Evolutionary conservation across 2,329 filamentous ascomycete genomes (phyloP), one percentile per base, ranked within the genome.

Genomic region (Diaporthe sp.): DNA sequence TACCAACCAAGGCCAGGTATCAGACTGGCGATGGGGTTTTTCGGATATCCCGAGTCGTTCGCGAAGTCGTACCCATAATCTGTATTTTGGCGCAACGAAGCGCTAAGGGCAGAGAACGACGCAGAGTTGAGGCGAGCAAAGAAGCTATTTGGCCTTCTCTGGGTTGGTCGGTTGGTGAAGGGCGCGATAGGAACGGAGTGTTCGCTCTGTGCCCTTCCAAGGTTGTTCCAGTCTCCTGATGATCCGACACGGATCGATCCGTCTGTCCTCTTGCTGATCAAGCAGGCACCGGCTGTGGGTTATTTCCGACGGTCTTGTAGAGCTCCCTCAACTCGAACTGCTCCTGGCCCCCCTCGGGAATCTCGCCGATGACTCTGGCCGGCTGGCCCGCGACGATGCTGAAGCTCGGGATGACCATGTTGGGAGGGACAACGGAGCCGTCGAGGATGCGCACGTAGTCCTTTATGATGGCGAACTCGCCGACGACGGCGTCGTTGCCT

Each of bases 391-490:
- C 96, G n/a, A 99, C 95, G 72, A 98, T 91, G 72, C 93, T 96
- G 82, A 97, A 97, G 81, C 95, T 96, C 1, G 96, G 95, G 72
- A 98, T 93, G 33, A 98, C 95, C 92, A 97, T 97, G 76, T 95
- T 93, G 0, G 93, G 88, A 2, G 97, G 94, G 8, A 99, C 90
- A 5, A 98, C 92, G 0, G 94, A 91, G 40, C 93, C 93, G 75
- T 98, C 95, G 78, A 98, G 85, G 54, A 99, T 91, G 82, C 93
- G 93, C 64, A 97, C 95, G 81, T 95, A 97, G 82, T 98, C 97
- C 83, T 98, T 98, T 81, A 98, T 91, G 76, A 98, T 96, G 67
- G 93, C 94, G 83, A 98, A 96, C 78, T 95, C 93, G 73, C 95
- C 94, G 67, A 99, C 88, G 1, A 93, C 92, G 77, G 92, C 94